phyloP scores from a whole-genome alignment of 371 early-diverging fungal genomes.

The Lichtheimia hyalospora region DNA sequence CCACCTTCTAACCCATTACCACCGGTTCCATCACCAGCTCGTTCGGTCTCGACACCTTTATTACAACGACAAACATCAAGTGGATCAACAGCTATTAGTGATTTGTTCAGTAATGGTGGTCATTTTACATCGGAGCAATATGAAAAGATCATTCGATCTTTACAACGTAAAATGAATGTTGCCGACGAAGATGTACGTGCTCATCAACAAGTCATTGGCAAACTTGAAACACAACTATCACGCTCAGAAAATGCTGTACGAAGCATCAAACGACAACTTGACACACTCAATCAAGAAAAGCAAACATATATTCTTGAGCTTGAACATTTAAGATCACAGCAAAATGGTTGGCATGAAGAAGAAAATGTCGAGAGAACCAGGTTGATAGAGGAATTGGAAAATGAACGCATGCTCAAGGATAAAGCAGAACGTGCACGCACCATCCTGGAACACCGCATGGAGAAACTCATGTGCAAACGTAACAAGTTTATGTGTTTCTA shows the following conservation, averaged over 20 bases:
- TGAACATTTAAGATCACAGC: conserved; percentile 26
- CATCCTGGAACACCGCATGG: conserved; percentile 49
- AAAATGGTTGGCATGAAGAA: neutral
- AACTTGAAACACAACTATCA: conserved; percentile 38
- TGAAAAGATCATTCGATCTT: conserved; percentile 44
- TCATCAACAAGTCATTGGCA: conserved; percentile 47
- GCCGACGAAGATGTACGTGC: conserved; percentile 47
- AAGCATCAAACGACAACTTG: conserved; percentile 42
- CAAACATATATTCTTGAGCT: conserved; percentile 41
- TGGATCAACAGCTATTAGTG: conserved; percentile 11
- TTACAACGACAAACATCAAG: conserved; percentile 8
- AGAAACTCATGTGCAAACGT: conserved; percentile 45
- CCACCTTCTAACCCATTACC: conserved; percentile 52
- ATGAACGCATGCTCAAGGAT: conserved; percentile 38
- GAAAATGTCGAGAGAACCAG: conserved; percentile 17
- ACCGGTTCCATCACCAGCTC: conserved; percentile 37
- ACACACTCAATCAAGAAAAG: conserved; percentile 37
- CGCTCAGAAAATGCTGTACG: conserved; percentile 40
- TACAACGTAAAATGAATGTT: conserved; percentile 44
- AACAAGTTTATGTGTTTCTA: conserved; percentile 55
- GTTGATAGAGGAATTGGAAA: conserved; percentile 31
- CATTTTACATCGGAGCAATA: conserved; percentile 42
- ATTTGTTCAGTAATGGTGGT: conserved; percentile 7
- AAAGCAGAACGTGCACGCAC: conserved; percentile 49
- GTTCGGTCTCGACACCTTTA: conserved; percentile 15